Evolutionary conservation across 805 yeast genomes (phyloP).

Genomic region (Suhomyces kilbournensis): DNA sequence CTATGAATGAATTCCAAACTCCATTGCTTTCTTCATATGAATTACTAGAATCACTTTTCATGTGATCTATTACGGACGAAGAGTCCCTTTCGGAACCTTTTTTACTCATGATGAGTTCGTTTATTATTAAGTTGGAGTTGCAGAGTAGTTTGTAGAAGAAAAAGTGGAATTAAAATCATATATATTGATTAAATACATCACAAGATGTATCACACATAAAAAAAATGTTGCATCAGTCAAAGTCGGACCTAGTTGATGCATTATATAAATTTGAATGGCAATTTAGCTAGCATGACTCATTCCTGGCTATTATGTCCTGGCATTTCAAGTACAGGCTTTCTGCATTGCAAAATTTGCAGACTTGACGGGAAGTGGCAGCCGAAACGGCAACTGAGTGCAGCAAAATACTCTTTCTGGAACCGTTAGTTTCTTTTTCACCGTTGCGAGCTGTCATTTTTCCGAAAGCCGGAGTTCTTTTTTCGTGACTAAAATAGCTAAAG

Average conservation of each 20-base stretch:
- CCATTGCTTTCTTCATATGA: conserved; percentile 13
- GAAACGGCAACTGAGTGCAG: conserved; percentile 3
- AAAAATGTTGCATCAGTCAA: background rate
- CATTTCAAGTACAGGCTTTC: background rate
- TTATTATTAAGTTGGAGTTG: background rate
- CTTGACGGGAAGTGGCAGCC: conserved; percentile 1
- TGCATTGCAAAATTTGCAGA: background rate
- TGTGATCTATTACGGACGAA: conserved; percentile 9
- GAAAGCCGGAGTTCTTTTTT: background rate
- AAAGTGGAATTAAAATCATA: background rate
- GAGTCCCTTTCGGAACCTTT: conserved; percentile 1
- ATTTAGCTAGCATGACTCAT: conserved; percentile 4
- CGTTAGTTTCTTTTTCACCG: background rate
- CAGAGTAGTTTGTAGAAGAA: background rate
- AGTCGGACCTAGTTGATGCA: background rate
- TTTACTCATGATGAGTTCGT: conserved; percentile 1
- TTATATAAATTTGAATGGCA: conserved; percentile 6
- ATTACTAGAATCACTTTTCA: conserved; percentile 12
- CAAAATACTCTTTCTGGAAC: background rate
- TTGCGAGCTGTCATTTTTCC: background rate
- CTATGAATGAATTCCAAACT: conserved; percentile 24
- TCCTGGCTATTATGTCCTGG: background rate
- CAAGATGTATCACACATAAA: background rate
- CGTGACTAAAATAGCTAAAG: background rate
- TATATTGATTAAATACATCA: background rate